Evolutionary conservation across 1,284 basidiomycete genomes (phyloP).

Genomic region (Malassezia yamatoensis): DNA sequence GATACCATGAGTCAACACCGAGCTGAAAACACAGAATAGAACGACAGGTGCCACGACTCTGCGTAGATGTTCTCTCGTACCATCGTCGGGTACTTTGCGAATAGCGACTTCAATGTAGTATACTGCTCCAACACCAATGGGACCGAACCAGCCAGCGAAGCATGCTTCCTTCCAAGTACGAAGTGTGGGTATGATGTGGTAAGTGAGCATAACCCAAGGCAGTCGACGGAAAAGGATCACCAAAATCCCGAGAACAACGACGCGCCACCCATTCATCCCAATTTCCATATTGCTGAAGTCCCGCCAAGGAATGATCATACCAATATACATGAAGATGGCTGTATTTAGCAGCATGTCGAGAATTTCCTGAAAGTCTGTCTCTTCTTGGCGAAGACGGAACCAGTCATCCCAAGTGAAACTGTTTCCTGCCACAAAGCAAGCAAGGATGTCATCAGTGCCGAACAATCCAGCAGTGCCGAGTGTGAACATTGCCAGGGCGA

Average conservation of each 20-base stretch:
- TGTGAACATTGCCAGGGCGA: constrained; percentile 49
- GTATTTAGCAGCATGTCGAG: constrained; percentile 54
- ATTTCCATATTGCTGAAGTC: constrained; percentile 22
- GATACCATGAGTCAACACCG: constrained; percentile 51
- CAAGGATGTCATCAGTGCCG: constrained; percentile 50
- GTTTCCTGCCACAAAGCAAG: constrained; percentile 50
- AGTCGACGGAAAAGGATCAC: constrained; percentile 38
- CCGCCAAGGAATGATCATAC: constrained; percentile 48
- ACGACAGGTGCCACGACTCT: constrained; percentile 51
- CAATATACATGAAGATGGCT: constrained; percentile 50
- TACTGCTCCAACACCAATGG: constrained; percentile 48
- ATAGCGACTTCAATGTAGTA: constrained; percentile 53
- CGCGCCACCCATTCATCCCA: constrained; percentile 35
- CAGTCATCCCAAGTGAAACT: constrained; percentile 49
- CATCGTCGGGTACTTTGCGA: constrained; percentile 50
- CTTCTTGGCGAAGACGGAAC: constrained; percentile 52
- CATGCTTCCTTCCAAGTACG: constrained; percentile 31
- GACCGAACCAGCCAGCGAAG: constrained; percentile 46
- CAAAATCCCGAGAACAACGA: constrained; percentile 35
- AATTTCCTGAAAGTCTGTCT: constrained; percentile 54
- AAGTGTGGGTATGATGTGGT: constrained; percentile 37
- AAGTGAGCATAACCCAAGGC: constrained; percentile 35
- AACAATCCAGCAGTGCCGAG: constrained; percentile 49
- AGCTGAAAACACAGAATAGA: constrained; percentile 52
- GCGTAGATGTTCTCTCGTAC: constrained; percentile 47